These are phyloP conservation scores for Xylaria sp. DNA, from an alignment of 2,329 filamentous ascomycete genomes.

Conservation along the genomic window DNA sequence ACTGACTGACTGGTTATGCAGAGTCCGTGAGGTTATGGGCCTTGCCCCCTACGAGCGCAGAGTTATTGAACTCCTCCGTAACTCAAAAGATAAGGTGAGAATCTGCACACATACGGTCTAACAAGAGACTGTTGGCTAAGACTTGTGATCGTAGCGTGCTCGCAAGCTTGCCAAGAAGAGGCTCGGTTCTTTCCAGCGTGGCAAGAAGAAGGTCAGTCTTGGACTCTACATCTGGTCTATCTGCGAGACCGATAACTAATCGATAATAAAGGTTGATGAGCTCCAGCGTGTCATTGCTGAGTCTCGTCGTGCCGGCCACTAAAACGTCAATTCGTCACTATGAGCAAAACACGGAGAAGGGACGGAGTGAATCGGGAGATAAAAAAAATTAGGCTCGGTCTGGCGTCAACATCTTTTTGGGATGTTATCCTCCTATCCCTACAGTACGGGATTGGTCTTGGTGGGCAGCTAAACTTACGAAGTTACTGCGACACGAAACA, in stretches of 20 bases:
- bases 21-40: slow-evolving; percentile 95
- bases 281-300: slow-evolving; percentile 98
- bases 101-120: background rate
- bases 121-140: background rate
- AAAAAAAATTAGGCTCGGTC: slow-evolving; percentile 40
- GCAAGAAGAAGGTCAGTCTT: slow-evolving; percentile 89
- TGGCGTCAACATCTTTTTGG: slow-evolving; percentile 44
- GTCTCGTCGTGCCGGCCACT: slow-evolving; percentile 76
- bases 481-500: slow-evolving; percentile 41
- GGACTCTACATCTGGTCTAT: background rate
- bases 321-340: slow-evolving; percentile 51
- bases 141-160: slow-evolving; percentile 67
- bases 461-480: slow-evolving; percentile 32
- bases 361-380: slow-evolving; percentile 35
- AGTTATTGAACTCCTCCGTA: slow-evolving; percentile 98
- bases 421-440: slow-evolving; percentile 38
- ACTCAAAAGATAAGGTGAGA: slow-evolving; percentile 90
- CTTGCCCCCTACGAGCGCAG: slow-evolving; percentile 97
- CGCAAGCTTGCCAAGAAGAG: slow-evolving; percentile 99
- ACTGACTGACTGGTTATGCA: slow-evolving; percentile 19
- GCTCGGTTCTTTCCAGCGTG: slow-evolving; percentile 98
- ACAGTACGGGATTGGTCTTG: slow-evolving; percentile 32
- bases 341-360: slow-evolving; percentile 13
- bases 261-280: slow-evolving; percentile 69
- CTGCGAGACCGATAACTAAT: slow-evolving; percentile 4